phyloP scores from a whole-genome alignment of 1,284 basidiomycete genomes.

The Rugosomyces carneus region DNA sequence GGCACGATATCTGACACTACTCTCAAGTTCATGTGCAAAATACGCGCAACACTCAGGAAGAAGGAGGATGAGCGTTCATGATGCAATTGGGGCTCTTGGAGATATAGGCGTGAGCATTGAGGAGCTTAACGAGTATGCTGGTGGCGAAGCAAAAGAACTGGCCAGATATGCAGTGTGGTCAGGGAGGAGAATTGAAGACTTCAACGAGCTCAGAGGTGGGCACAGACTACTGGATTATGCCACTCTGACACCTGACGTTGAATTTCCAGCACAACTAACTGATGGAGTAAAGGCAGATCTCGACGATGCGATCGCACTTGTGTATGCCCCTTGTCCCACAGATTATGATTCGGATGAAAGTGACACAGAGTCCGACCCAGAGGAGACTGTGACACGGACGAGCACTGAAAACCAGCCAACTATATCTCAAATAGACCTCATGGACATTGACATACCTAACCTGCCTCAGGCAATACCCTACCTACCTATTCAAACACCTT shows the following conservation, averaged over 20 bases:
- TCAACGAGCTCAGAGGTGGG: slow-evolving; percentile 66
- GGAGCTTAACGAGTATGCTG: slow-evolving; percentile 59
- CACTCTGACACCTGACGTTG: too few relatives aligned
- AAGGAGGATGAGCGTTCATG: slow-evolving; percentile 43
- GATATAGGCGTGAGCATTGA: slow-evolving; percentile 66
- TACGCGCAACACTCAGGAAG: slow-evolving; percentile 70
- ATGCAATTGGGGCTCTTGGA: slow-evolving; percentile 60
- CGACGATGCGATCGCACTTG: slow-evolving; percentile 49
- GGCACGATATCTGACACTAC: slow-evolving; percentile 59
- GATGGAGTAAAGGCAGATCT: slow-evolving; percentile 49
- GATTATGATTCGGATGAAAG: slow-evolving; percentile 24
- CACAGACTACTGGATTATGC: too few relatives aligned
- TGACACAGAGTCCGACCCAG: slow-evolving; percentile 35
- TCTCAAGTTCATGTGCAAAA: slow-evolving; percentile 58
- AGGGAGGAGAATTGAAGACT: slow-evolving; percentile 57
- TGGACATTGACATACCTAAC: slow-evolving; percentile 23
- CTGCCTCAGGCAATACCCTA: slow-evolving; percentile 15
- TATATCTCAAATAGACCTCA: neutral
- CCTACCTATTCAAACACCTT: slow-evolving; percentile 33
- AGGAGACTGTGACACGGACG: slow-evolving; percentile 21
- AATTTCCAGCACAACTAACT: slow-evolving; percentile 54
- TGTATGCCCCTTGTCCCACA: slow-evolving; percentile 43
- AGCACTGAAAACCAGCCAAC: slow-evolving; percentile 16
- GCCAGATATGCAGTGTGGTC: slow-evolving; percentile 58
- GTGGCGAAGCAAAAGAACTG: slow-evolving; percentile 59